Base-by-base conservation (phyloP, 192 early-diverging fungal species). In the Umbelopsis sp. region DNA sequence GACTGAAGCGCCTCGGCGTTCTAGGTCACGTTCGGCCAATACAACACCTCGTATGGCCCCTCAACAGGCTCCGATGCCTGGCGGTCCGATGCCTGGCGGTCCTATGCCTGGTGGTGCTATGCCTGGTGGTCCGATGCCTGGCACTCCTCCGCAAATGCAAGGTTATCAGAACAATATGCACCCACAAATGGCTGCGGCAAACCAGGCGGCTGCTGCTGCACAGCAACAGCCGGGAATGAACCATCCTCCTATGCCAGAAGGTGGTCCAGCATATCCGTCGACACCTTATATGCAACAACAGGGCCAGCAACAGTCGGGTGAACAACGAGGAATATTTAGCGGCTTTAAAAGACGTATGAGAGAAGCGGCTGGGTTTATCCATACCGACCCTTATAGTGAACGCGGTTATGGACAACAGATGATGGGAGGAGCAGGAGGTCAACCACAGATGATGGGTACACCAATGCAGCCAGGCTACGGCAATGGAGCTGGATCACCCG, bases 1-100 rank as follows among this genome's bases (percentile, higher is more conserved):
- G 55, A 61, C 55, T 61, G 55, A 61, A 61, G 55, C 55, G 55
- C 55, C 55, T 61, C 55, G 55, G 55, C 55, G 55, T 61, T 33
- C 55, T 61, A 61, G 55, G 55, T 61, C 55, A 61, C 55, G 55
- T 25, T 61, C 55, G 55, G 55, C 55, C 55, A 61, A 61, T 35
- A 61, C 25, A 16, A 61, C 55, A 61, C 55, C 55, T n/a, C 55
- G 55, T 30, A 61, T 61, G 25, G 27, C 27, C 11, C 27, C 55
- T 61, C 55, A 61, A n/a, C 55, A 61, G 13, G 55, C 55, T 37
- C 55, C 55, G 55, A 61, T 61, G 25, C 55, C 55, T 27, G 30
- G 30, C 7, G 30, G 25, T 61, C 55, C 55, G 27, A 30, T 30
- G 27, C 27, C 27, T 30, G 27, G 27, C 27, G 27, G 27, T 30